Evolutionary conservation across 176 grass and related monocot genomes (phyloP), one percentile per base, ranked within the genome.

Genomic region (Oryza longistaminata): DNA sequence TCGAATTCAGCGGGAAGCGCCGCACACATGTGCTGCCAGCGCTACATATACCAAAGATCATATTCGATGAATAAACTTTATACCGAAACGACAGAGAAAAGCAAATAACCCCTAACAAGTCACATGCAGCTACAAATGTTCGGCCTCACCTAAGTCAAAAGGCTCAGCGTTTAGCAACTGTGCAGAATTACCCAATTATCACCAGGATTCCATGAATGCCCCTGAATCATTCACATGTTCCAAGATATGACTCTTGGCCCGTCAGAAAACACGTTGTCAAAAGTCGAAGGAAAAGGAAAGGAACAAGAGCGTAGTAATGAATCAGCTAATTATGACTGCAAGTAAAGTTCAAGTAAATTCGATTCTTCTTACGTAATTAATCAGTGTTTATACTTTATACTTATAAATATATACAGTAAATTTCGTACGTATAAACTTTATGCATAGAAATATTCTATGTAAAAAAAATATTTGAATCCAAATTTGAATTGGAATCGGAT

Each of bases 61-160:
- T 78, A 82, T 72, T 86, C 78, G 13, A 73, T 82, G 19, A 64
- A 48, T 55, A 40, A 74, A 15, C 69, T 73, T 16, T 71, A 14
- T 10, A 62, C 6, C 7, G 10, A 46, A 74, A 27, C 82, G 17
- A n/a, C 15, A 34, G 15, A 6, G 33, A 71, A 72, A 40, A 27
- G 29, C 33, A 53, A 26, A 26, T 21, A 27, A 50, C 3, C 44
- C 15, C 0, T 10, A 3, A 62, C 21, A 62, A 81, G 22, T 13
- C 43, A 71, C 31, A 43, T 81, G 40, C 64, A 85, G 39, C 46
- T 62, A 69, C 7, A 49, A 78, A 48, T 37, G 46, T 37, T 52
- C 9, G 19, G 17, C 24, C 1, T 19, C 11, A 22, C 12, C 0
- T 0, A 75, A 76, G 82, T 85, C 31, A 19, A 71, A 86, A 78